phyloP scores from a whole-genome alignment of 2,329 filamentous ascomycete species.

The Nothophoma quercina region DNA sequence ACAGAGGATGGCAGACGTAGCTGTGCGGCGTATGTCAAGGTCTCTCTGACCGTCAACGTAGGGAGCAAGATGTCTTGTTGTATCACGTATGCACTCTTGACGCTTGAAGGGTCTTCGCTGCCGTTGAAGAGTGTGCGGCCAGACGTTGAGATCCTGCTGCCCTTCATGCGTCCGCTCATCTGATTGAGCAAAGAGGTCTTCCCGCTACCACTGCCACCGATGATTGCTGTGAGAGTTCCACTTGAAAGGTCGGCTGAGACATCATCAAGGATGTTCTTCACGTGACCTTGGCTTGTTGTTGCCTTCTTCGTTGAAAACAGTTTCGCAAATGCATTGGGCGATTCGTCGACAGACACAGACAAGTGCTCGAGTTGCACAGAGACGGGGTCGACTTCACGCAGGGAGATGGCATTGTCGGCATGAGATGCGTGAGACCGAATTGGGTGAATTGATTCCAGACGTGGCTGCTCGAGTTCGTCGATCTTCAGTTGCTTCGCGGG shows the following conservation, averaged over 20 bases:
- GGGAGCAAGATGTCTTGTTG: constrained; percentile 78
- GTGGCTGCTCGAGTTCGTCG: constrained; percentile 19
- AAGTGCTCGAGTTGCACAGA: constrained; percentile 63
- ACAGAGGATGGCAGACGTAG: constrained; percentile 71
- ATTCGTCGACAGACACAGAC: constrained; percentile 65
- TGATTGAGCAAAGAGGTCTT: constrained; percentile 69
- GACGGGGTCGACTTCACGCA: constrained; percentile 63
- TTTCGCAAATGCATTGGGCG: constrained; percentile 51
- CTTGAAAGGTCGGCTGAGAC: constrained; percentile 70
- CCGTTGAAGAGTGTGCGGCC: constrained; percentile 71
- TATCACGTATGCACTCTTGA: constrained; percentile 75
- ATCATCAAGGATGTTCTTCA: constrained; percentile 65
- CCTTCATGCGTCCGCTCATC: constrained; percentile 71
- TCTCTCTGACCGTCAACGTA: constrained; percentile 78
- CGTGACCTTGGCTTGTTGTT: constrained; percentile 31
- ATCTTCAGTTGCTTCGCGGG: constrained; percentile 11
- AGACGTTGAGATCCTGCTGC: constrained; percentile 59
- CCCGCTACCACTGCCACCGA: constrained; percentile 76
- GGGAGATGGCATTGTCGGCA: constrained; percentile 44
- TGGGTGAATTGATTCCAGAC: constrained; percentile 17
- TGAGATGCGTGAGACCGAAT: constrained; percentile 30
- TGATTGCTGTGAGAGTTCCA: constrained; percentile 76
- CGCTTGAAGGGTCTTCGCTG: constrained; percentile 54
- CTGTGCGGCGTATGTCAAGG: constrained; percentile 75
- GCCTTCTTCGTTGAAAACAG: constrained; percentile 39